Evolutionary conservation across 2,329 filamentous ascomycete species (phyloP), one percentile per base, ranked within the genome.

Genomic region (Stemphylium vesicarium): DNA sequence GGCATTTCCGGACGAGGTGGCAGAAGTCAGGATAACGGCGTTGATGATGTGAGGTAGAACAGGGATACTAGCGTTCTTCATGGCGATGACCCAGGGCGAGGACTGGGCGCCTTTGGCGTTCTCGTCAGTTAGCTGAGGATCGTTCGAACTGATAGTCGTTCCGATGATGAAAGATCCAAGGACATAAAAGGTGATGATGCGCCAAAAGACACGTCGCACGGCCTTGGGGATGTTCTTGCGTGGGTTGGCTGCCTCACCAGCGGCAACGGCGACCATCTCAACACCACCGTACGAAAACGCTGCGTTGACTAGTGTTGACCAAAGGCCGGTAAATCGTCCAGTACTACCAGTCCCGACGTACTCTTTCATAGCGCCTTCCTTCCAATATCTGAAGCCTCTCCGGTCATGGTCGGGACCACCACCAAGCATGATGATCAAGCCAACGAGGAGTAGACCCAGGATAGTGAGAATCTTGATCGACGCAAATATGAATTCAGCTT

Each of bases 11-110:
- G 88, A 82, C 0, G 88, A 91, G 76, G 85, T 88, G 0, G 87
- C 88, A 0, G 87, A 89, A 0, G 87, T 90, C 61, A 92, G 81
- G 63, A 93, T 87, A 22, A 92, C 81, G 32, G 88, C 89, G 71
- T 94, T 94, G 75, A 93, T 87, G 50, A 93, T 84, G 5, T 85
- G 86, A 0, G 88, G 87, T 4, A 92, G 82, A 6, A 82, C 87
- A 4, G 79, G 80, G 53, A 92, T 87, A 0, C 87, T 85, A 2
- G 89, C 89, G 26, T 85, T 82, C 10, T 83, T 80, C 33, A 88
- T 86, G 15, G 89, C 90, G 59, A 92, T 90, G 55, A 93, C 70
- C 69, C 72, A 76, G 6, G 70, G 75, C 7, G 73, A 76, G 39
- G 59, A 64, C 46, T 72, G 70, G n/a, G 72, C 73, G 43, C 71